Percentiles rank a stretch among this genome's conserved stretches.
Evolutionary conservation across 768 basidiomycete genomes (phyloP).

Genomic region (Rhodotorula kratochvilovae): DNA sequence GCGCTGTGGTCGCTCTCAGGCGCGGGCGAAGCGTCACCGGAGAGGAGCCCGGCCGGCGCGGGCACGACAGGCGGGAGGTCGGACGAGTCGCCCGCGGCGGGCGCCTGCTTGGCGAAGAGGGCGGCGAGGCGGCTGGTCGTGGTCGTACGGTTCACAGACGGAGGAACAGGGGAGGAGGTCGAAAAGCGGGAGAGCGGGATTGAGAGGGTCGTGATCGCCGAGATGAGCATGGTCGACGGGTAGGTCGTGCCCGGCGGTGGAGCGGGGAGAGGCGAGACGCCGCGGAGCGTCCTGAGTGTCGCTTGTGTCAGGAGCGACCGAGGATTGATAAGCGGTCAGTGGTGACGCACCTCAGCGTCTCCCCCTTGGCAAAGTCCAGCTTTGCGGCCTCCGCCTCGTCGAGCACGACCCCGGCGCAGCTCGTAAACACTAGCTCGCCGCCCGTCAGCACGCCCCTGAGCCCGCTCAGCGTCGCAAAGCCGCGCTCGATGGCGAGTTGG

Average conservation of each 20-base stretch:
- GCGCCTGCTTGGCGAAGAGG: conserved; percentile 48
- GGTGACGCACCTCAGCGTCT: conserved; percentile 48
- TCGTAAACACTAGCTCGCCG: conserved; percentile 15
- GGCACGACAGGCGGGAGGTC: conserved; percentile 19
- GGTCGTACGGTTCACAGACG: conserved; percentile 42
- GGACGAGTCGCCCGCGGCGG: neutral
- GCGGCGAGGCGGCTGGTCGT: conserved; percentile 43
- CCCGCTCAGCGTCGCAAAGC: conserved; percentile 73
- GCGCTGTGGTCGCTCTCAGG: too few species aligned
- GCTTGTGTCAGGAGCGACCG: conserved; percentile 45
- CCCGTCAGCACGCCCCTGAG: conserved; percentile 58
- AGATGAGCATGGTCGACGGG: conserved; percentile 17
- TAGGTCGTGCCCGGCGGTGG: conserved; percentile 1
- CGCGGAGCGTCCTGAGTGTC: conserved; percentile 50
- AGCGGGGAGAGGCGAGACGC: conserved; percentile 50
- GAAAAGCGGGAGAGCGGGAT: conserved; percentile 47
- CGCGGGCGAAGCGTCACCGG: neutral
- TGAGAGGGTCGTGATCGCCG: conserved; percentile 15
- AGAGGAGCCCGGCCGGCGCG: conserved; percentile 7
- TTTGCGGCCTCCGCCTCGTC: conserved; percentile 47
- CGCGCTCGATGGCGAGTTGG: conserved; percentile 40
- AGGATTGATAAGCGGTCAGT: conserved; percentile 58
- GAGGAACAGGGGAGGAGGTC: conserved; percentile 44
- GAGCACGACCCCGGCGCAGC: conserved; percentile 6
- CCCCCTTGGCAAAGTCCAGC: conserved; percentile 50